Evolutionary conservation across 169 alveolate species (phyloP).

Genomic region (Cyclospora cayetanensis): DNA sequence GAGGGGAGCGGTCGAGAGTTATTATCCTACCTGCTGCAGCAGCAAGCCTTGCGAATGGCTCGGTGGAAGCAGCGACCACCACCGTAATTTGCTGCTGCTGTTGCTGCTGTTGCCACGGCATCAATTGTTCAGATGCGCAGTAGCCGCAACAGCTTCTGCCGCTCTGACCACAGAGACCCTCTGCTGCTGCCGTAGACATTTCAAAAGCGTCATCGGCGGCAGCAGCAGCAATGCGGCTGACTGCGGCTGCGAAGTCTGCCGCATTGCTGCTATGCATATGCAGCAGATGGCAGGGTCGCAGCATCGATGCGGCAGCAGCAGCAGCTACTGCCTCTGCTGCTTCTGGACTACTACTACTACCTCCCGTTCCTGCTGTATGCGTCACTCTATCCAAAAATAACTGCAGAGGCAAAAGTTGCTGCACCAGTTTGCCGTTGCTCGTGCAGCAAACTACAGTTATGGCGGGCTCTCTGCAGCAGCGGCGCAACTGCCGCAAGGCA

Average conservation of each 20-base stretch:
- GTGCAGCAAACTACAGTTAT: conserved; percentile 12
- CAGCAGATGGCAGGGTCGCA: neutral
- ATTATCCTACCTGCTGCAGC: conserved; percentile 3
- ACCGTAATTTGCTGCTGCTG: neutral
- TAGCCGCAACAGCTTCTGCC: neutral
- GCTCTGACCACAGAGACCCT: neutral
- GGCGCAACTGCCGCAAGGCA: conserved; percentile 15
- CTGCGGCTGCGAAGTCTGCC: conserved; percentile 8
- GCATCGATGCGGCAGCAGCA: neutral
- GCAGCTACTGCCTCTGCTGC: neutral
- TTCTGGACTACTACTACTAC: no score
- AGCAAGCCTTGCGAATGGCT: neutral
- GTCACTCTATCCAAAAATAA: neutral
- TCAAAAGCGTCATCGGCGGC: neutral
- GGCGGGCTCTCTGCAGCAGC: neutral
- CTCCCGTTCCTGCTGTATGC: no score
- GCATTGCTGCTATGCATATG: neutral
- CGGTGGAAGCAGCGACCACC: neutral
- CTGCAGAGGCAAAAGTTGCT: conserved; percentile 19
- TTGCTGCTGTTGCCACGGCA: neutral
- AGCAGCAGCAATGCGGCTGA: neutral
- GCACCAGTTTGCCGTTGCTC: conserved; percentile 18
- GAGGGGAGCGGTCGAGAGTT: neutral
- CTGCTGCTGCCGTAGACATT: neutral
- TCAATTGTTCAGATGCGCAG: neutral